Evolutionary conservation across 768 basidiomycete species (phyloP).

Genomic region (Coprinopsis sp.): DNA sequence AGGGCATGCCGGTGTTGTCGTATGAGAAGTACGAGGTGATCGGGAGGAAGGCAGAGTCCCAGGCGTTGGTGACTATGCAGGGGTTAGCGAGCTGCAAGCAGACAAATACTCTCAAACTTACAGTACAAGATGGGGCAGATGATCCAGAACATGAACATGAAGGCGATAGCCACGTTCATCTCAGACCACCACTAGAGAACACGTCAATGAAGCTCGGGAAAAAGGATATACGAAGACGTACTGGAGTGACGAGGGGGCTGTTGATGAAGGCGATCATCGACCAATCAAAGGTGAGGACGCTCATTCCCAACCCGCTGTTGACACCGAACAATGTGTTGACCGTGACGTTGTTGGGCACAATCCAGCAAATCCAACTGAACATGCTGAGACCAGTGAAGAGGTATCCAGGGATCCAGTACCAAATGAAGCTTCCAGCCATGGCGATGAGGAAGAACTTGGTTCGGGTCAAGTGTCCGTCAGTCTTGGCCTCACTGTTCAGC

Average conservation of each 20-base stretch:
- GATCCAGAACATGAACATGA: conserved; percentile 71
- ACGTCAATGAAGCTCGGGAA: conserved; percentile 4
- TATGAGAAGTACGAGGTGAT: conserved; percentile 59
- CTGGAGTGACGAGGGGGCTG: conserved; percentile 77
- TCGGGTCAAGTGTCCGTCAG: conserved; percentile 68
- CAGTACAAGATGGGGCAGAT: conserved; percentile 70
- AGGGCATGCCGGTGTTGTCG: conserved; percentile 71
- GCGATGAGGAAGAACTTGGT: conserved; percentile 73
- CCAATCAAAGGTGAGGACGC: conserved; percentile 84
- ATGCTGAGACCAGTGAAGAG: conserved; percentile 79
- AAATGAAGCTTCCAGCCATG: conserved; percentile 53
- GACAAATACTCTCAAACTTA: conserved; percentile 30
- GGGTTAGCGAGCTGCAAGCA: background rate
- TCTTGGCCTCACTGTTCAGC: conserved; percentile 62
- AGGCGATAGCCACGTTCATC: conserved; percentile 59
- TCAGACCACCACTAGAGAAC: conserved; percentile 75
- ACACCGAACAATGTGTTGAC: conserved; percentile 74
- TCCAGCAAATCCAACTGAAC: conserved; percentile 93
- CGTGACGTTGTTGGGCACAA: conserved; percentile 70
- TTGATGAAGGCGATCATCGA: conserved; percentile 69
- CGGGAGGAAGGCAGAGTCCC: conserved; percentile 68
- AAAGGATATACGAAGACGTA: conserved; percentile 30
- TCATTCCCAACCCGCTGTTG: conserved; percentile 73
- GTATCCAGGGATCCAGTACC: conserved; percentile 84
- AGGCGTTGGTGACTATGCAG: conserved; percentile 60